Evolutionary conservation across 2,329 filamentous ascomycete species (phyloP).

Genomic region (Plectosphaerella plurivora): DNA sequence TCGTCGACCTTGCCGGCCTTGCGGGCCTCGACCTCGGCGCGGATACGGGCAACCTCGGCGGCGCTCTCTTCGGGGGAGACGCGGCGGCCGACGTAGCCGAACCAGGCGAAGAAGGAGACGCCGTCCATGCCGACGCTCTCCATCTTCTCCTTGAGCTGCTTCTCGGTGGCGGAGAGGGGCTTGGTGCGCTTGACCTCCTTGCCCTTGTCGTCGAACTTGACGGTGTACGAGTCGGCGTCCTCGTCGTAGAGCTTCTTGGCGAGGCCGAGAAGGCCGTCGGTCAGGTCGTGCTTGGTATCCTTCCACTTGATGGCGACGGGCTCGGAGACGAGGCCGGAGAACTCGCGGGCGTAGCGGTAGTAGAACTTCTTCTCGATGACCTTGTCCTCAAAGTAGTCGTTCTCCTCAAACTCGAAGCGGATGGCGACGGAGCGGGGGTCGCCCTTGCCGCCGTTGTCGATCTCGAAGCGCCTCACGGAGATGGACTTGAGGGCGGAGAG

Average conservation of each 20-base stretch:
- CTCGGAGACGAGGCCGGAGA: constrained; percentile 77
- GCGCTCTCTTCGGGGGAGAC: constrained; percentile 69
- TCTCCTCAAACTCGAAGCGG: constrained; percentile 73
- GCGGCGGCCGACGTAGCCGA: constrained; percentile 70
- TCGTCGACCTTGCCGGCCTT: constrained; percentile 44
- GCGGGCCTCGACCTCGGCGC: constrained; percentile 47
- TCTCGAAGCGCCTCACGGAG: constrained; percentile 75
- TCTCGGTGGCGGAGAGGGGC: constrained; percentile 38
- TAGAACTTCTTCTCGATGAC: constrained; percentile 89
- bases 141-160: constrained; percentile 49
- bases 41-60: constrained; percentile 55
- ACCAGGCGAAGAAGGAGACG: constrained; percentile 84
- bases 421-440: constrained; percentile 78
- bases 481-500: constrained; percentile 63
- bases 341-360: constrained; percentile 68
- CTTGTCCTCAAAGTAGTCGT: constrained; percentile 76
- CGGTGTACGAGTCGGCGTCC: constrained; percentile 32
- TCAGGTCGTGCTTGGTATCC: constrained; percentile 76
- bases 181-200: constrained; percentile 32
- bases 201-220: constrained; percentile 9
- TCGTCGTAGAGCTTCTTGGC: constrained; percentile 65
- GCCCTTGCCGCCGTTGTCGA: constrained; percentile 53
- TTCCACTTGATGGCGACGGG: constrained; percentile 88
- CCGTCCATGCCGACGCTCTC: constrained; percentile 58
- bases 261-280: constrained; percentile 71